Conservation (phyloP, 2,329 filamentous ascomycete species). For the Colletotrichum gloeosporioides region DNA sequence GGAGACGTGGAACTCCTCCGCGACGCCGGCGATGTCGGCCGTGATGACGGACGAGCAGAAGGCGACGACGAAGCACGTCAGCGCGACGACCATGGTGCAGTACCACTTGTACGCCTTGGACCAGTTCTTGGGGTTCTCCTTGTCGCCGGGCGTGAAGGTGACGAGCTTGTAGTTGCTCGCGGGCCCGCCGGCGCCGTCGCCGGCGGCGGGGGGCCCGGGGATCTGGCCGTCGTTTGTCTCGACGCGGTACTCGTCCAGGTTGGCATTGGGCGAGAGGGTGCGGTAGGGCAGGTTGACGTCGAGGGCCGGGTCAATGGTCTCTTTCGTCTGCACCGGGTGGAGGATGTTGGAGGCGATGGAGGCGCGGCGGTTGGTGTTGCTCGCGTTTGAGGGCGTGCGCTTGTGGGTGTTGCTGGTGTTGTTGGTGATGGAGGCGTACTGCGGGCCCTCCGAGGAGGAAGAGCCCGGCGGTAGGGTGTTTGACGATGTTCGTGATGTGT, state of each 20-base stretch:
- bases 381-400: background rate
- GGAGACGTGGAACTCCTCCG: slow-evolving; percentile 69
- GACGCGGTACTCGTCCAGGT: slow-evolving; percentile 70
- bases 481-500: background rate
- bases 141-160: slow-evolving; percentile 71
- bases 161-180: slow-evolving; percentile 56
- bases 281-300: slow-evolving; percentile 69
- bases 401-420: background rate
- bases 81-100: slow-evolving; percentile 82
- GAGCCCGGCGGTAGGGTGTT: slow-evolving; percentile 6
- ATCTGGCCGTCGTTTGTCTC: slow-evolving; percentile 70
- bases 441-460: background rate
- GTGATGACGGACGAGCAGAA: slow-evolving; percentile 79
- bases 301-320: slow-evolving; percentile 41
- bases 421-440: slow-evolving; percentile 6
- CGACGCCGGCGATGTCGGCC: slow-evolving; percentile 71
- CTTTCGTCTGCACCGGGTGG: slow-evolving; percentile 32
- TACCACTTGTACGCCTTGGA: slow-evolving; percentile 81
- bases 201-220: slow-evolving; percentile 39
- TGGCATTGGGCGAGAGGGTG: slow-evolving; percentile 63
- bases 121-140: slow-evolving; percentile 88
- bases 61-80: slow-evolving; percentile 77
- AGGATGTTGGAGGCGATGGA: slow-evolving; percentile 27
- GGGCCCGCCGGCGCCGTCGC: background rate
- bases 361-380: slow-evolving; percentile 14